Evolutionary conservation across 2,329 filamentous ascomycete species (phyloP).

Genomic region (Knufia petricola): DNA sequence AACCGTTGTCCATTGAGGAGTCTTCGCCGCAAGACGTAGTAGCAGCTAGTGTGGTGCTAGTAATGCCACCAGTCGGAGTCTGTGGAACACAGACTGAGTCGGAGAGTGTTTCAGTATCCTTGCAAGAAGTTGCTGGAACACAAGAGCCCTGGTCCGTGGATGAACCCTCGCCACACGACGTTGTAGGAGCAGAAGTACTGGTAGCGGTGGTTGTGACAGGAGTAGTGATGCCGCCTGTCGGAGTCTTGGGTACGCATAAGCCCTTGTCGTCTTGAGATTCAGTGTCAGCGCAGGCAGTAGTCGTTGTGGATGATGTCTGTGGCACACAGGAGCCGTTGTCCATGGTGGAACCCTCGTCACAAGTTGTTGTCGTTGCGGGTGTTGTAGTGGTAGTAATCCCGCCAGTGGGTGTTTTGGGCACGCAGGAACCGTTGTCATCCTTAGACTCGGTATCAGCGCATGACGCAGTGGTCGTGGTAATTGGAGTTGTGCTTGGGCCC

Average conservation of each 20-base stretch:
- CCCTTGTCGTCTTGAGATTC: conserved; percentile 3
- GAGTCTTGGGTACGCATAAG: conserved; percentile 5
- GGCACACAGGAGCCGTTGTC: conserved; percentile 4
- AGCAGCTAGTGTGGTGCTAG: not conserved
- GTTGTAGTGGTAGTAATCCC: conserved; percentile 41
- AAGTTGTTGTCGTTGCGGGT: conserved; percentile 21
- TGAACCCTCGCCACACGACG: not conserved
- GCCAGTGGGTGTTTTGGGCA: conserved; percentile 3
- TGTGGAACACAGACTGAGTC: too few relatives aligned
- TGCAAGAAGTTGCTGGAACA: not conserved
- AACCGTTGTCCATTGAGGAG: too few relatives aligned
- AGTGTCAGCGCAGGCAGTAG: conserved; percentile 12
- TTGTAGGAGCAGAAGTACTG: not conserved
- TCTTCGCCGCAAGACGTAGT: not conserved
- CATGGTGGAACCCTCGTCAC: not conserved
- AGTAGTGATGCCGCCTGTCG: conserved; percentile 34
- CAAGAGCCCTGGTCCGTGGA: not conserved
- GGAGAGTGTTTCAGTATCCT: too few relatives aligned
- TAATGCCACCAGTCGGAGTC: conserved; percentile 6
- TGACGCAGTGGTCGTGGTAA: conserved; percentile 12
- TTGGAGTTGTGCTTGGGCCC: conserved; percentile 1
- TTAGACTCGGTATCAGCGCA: conserved; percentile 1
- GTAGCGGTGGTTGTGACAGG: conserved; percentile 37
- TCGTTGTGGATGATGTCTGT: not conserved
- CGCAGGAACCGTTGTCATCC: conserved; percentile 5